These are phyloP conservation scores for Angophora floribunda DNA, from an alignment of 345 rosid genomes.

Conservation along the genomic window DNA sequence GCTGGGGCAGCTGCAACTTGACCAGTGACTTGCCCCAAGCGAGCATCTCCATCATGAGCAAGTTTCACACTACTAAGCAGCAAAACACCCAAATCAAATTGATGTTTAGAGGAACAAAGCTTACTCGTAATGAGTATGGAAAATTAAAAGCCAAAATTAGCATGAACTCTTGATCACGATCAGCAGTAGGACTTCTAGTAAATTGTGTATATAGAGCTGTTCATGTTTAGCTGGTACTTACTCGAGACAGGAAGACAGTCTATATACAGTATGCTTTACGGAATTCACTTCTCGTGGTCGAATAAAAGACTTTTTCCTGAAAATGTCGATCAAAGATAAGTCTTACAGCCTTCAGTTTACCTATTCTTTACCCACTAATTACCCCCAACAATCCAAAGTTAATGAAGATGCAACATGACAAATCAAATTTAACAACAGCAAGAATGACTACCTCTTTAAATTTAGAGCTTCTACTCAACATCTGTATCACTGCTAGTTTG, in stretches of 20 bases:
- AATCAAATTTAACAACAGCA: neutral
- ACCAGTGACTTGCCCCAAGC: neutral
- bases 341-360: neutral
- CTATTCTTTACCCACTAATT: neutral
- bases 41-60: neutral
- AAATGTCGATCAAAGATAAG: neutral
- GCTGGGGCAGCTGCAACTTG: neutral
- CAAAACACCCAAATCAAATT: neutral
- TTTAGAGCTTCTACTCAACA: neutral
- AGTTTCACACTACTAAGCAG: neutral
- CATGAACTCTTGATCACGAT: too few relatives aligned
- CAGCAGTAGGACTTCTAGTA: too few relatives aligned
- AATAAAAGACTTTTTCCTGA: neutral
- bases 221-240: neutral
- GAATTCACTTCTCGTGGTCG: neutral
- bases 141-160: too few relatives aligned
- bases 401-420: too few relatives aligned
- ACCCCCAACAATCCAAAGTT: too few relatives aligned
- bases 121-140: too few relatives aligned
- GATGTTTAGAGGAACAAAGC: neutral
- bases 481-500: slow-evolving; percentile 57
- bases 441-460: neutral
- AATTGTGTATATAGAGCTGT: neutral
- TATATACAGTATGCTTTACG: neutral
- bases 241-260: neutral